Conservation (phyloP, 495 filamentous ascomycete species). For the Daldinia grandis region DNA sequence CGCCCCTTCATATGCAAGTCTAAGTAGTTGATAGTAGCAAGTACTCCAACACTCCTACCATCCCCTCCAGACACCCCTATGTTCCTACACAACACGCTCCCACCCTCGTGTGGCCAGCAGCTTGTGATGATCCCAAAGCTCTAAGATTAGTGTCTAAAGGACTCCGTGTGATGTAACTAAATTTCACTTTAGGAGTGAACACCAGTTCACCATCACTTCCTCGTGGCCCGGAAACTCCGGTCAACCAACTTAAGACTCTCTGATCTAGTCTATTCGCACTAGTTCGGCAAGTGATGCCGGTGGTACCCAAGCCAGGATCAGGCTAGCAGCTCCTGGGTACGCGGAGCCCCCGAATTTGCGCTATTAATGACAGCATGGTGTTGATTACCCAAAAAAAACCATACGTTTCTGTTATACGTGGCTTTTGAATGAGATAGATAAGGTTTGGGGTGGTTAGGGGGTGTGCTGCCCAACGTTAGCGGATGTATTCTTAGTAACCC, state of each 20-base stretch:
- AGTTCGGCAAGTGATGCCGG: background rate
- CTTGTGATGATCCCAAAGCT: slow-evolving; percentile 5
- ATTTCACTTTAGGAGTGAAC: slow-evolving; percentile 1
- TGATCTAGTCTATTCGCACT: background rate
- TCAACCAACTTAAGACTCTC: slow-evolving; percentile 16
- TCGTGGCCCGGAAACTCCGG: background rate
- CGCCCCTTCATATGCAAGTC: slow-evolving; percentile 18
- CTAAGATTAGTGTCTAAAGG: background rate
- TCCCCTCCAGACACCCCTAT: slow-evolving; percentile 15
- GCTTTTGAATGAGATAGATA: background rate
- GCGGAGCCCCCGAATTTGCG: background rate
- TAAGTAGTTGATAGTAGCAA: slow-evolving; percentile 3
- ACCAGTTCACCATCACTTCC: background rate
- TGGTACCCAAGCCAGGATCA: background rate
- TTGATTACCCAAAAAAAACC: background rate
- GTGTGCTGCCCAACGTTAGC: background rate
- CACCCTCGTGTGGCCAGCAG: background rate
- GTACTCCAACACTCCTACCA: background rate
- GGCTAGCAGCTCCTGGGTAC: slow-evolving; percentile 1
- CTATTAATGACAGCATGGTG: slow-evolving; percentile 6
- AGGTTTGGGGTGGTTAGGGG: background rate
- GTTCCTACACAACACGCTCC: slow-evolving; percentile 2
- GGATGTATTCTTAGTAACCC: background rate
- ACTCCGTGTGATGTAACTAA: slow-evolving; percentile 4
- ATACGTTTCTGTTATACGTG: background rate